phyloP scores from a whole-genome alignment of 2,329 filamentous ascomycete species.

The Chaetomium sp. region DNA sequence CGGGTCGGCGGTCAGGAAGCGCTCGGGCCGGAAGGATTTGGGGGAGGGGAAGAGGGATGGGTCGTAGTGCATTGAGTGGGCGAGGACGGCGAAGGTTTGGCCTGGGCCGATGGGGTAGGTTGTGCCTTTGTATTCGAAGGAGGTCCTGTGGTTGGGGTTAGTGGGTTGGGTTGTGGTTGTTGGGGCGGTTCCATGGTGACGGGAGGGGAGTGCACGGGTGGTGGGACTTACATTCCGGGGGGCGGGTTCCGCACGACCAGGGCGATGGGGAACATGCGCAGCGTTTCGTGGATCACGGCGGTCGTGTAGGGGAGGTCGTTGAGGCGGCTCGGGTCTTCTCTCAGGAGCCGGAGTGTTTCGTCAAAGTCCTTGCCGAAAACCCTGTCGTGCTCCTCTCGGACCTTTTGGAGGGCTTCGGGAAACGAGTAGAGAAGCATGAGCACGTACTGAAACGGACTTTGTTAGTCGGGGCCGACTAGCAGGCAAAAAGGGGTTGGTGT shows the following conservation, averaged over 20 bases:
- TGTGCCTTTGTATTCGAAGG: background rate
- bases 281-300: background rate
- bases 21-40: slow-evolving; percentile 2
- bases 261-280: slow-evolving; percentile 5
- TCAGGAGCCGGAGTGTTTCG: background rate
- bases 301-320: slow-evolving; percentile 5
- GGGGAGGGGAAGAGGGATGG: background rate
- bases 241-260: background rate
- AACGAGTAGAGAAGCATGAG: background rate
- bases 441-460: background rate
- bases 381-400: background rate
- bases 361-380: background rate
- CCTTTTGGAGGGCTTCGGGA: background rate
- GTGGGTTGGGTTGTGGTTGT: background rate
- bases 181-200: too few relatives aligned
- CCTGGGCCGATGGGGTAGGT: background rate
- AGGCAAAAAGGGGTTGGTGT: background rate
- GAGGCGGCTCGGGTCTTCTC: background rate
- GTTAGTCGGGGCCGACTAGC: background rate
- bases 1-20: background rate
- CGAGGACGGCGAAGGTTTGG: background rate
- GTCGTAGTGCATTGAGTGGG: slow-evolving; percentile 5
- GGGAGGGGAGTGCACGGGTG: too few relatives aligned
- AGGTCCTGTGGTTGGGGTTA: background rate
- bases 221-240: slow-evolving; percentile 1